Percentiles rank a stretch among this genome's conserved stretches.
Evolutionary conservation across 2,329 filamentous ascomycete species (phyloP).

Genomic region (Colletotrichum sidae): DNA sequence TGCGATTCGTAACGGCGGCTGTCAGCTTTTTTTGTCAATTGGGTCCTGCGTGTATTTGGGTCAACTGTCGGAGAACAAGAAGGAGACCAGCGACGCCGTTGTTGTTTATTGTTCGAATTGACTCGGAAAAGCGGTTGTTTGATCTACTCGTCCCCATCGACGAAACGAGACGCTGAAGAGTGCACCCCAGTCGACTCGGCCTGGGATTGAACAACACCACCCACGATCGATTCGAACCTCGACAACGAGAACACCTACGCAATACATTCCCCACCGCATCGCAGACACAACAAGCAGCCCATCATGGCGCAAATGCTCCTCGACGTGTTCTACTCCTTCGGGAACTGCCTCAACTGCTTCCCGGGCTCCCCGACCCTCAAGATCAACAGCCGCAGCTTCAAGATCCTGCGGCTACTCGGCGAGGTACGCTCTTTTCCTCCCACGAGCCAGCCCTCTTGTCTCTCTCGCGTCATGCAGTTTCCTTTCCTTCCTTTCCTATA

Average conservation of each 20-base stretch:
- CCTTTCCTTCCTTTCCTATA: neutral
- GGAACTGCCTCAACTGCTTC: slow-evolving; percentile 96
- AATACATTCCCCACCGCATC: neutral
- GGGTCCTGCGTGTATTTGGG: neutral
- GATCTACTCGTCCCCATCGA: neutral
- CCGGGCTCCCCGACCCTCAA: slow-evolving; percentile 93
- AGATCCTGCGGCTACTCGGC: slow-evolving; percentile 91
- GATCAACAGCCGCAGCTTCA: slow-evolving; percentile 95
- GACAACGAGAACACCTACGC: neutral
- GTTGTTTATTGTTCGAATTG: no score
- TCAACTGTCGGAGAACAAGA: no score
- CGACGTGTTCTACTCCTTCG: slow-evolving; percentile 90
- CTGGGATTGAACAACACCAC: neutral
- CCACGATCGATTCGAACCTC: neutral
- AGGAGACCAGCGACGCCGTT: no score
- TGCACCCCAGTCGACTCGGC: neutral
- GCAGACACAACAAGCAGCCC: neutral
- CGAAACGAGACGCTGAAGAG: neutral
- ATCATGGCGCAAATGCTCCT: slow-evolving; percentile 85
- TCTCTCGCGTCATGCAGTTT: neutral
- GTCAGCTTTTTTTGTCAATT: neutral
- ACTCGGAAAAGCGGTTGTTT: no score
- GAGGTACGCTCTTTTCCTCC: slow-evolving; percentile 69
- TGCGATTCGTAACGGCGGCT: slow-evolving; percentile 13
- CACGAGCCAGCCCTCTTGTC: neutral